Base-by-base conservation (phyloP, 164 flowering plant genomes). In the Akebia trifoliata region DNA sequence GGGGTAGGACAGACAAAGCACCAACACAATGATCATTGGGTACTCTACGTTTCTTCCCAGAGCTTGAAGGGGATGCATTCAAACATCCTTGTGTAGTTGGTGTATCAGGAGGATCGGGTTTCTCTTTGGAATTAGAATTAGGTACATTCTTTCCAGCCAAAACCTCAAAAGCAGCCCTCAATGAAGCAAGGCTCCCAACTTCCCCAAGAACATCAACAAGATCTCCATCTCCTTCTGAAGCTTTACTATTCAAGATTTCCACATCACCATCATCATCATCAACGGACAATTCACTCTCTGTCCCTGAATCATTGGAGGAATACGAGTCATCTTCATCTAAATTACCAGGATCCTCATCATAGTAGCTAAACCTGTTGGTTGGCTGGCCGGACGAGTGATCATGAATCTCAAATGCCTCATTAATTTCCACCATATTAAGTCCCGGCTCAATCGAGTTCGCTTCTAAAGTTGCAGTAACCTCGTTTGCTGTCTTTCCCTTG, bases 111-210 rank as follows among this genome's bases (percentile, higher is more conserved):
- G 20, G 39, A 43, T 21, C 49, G 34, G 56, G 24, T 28, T 63
- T 58, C 29, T 38, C 65, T 17, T 60, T 56, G 18, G 71, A 48
- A 48, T 52, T 55, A 31, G 69, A 34, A 22, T 51, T 35, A 1
- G 58, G 57, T 39, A 66, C 32, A 51, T 54, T 47, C 32, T 81
- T 79, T 30, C 81, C 80, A 28, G 83, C 56, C 69, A 94, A 76
- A 40, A 80, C 78, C 64, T 77, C 83, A 81, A 94, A 94, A 57
- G 97, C 89, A 71, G 87, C 85, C 62, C 78, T 86, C 40, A 90
- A 65, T 26, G 87, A 74, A 39, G 75, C 69, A 64, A 87, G 70
- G 63, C 51, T 81, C 25, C 73, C 78, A 25, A 73, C 69, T 25
- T 72, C 76, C 46, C 74, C 81, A 17, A 78, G 48, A 54, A 73